Conservation (phyloP, 164 flowering plant species). For the Euptelea pleiosperma region DNA sequence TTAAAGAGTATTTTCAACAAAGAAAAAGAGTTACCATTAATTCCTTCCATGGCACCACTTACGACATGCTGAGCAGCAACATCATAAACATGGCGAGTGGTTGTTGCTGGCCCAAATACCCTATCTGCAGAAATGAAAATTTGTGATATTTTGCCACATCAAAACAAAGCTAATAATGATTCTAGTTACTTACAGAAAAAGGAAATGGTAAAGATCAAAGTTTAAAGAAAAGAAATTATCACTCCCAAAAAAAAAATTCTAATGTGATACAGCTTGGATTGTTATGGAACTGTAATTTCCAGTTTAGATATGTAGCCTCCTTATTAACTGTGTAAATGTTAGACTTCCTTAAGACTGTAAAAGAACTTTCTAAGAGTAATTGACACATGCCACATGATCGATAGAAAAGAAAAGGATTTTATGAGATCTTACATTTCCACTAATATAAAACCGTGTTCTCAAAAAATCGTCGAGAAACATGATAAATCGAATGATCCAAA, state of each 20-base stretch:
- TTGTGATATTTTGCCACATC: not conserved
- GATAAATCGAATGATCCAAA: no score
- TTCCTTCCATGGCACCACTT: slow-evolving; percentile 69
- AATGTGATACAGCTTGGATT: not conserved
- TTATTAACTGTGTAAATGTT: no score
- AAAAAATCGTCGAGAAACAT: no score
- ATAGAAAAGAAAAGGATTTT: no score
- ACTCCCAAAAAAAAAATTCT: not conserved
- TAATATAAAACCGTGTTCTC: no score
- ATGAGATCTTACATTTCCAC: no score
- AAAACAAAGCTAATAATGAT: not conserved
- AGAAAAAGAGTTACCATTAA: slow-evolving; percentile 46
- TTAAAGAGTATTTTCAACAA: not conserved
- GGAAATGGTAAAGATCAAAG: no score
- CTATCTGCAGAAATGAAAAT: slow-evolving; percentile 38
- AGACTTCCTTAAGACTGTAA: no score
- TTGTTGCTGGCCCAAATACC: slow-evolving; percentile 79
- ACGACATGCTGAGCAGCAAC: slow-evolving; percentile 72
- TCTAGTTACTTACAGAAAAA: no score
- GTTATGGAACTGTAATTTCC: not conserved
- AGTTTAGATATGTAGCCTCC: no score
- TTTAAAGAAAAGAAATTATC: not conserved
- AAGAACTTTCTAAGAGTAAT: no score
- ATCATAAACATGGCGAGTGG: slow-evolving; percentile 77
- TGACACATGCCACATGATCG: no score